Base-by-base conservation (phyloP, 2,329 filamentous ascomycete genomes). In the Aspergillus tamarii region DNA sequence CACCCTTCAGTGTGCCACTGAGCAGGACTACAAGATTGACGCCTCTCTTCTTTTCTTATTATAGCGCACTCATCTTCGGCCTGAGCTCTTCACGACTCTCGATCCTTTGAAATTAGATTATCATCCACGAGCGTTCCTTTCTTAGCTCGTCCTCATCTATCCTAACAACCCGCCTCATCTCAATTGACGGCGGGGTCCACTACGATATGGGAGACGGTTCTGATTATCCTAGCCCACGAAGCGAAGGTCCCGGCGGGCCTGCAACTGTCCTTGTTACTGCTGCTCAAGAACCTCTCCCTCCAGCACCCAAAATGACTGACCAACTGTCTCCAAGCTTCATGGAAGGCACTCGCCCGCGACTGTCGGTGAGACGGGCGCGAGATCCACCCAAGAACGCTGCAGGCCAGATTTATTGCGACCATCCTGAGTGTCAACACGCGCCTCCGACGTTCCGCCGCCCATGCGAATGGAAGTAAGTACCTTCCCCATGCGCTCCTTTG, bases 381-480 rank as follows among this genome's bases (percentile, higher is more conserved):
- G 85, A 87, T 71, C 85, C 86, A 12, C 85, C 85, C 53, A 83
- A 83, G 77, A 93, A 93, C 69, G 75, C 82, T 1, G 85, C 91
- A 28, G 91, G 91, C n/a, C 89, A 92, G 73, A 95, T 89, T 71
- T 85, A 89, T 61, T 97, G 94, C 78, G 88, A 87, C 19, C 87
- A 88, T 69, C 79, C 84, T 0, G 88, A 90, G 61, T 97, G 94
- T 72, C 84, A 82, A 14, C 87, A 90, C 59, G 84, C 89, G 6
- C 72, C 84, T 6, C 85, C 84, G 52, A 85, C 85, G 14, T 98
- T 97, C 74, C 85, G 87, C 60, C 87, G 93, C 67, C 94, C 92
- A 70, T 97, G 94, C 81, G 94, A 97, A 81, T 97, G 92, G 92
- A 96, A 91, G 93, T 95, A 83, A 87, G 91, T 86, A 61, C 11